phyloP scores from a whole-genome alignment of 2,329 filamentous ascomycete species.

The Botrytis paeoniae region DNA sequence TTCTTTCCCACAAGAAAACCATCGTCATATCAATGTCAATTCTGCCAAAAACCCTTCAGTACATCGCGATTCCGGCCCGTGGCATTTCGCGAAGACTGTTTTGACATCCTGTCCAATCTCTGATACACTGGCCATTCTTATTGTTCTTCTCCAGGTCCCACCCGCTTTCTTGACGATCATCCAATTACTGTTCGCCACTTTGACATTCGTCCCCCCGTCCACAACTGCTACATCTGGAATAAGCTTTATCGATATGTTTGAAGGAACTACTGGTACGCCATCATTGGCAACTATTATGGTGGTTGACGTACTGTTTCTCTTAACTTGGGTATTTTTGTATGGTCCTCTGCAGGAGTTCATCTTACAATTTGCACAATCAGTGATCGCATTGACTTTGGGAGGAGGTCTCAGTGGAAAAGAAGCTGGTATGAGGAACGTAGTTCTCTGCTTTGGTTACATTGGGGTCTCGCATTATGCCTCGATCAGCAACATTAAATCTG shows the following conservation, averaged over 20 bases:
- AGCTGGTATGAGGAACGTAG: slow-evolving; percentile 67
- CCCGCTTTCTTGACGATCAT: slow-evolving; percentile 84
- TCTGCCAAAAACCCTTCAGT: slow-evolving; percentile 64
- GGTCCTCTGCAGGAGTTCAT: slow-evolving; percentile 83
- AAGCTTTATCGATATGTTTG: slow-evolving; percentile 87
- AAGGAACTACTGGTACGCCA: slow-evolving; percentile 80
- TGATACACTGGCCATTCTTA: slow-evolving; percentile 94
- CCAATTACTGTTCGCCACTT: slow-evolving; percentile 86
- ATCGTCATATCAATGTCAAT: slow-evolving; percentile 69
- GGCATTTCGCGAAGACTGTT: slow-evolving; percentile 80
- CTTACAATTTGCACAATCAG: slow-evolving; percentile 85
- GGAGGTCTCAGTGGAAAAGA: slow-evolving; percentile 70
- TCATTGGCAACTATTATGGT: slow-evolving; percentile 81
- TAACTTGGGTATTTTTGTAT: slow-evolving; percentile 86
- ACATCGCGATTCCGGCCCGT: slow-evolving; percentile 67
- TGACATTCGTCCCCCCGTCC: slow-evolving; percentile 87
- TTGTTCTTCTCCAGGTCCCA: slow-evolving; percentile 89
- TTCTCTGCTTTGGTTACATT: slow-evolving; percentile 69
- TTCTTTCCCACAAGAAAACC: slow-evolving; percentile 46
- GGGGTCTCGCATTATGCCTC: slow-evolving; percentile 35
- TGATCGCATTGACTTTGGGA: slow-evolving; percentile 86
- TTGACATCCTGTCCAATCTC: slow-evolving; percentile 85
- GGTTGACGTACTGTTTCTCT: slow-evolving; percentile 77
- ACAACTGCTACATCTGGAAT: slow-evolving; percentile 66
- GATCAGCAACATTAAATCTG: slow-evolving; percentile 31